These are phyloP conservation scores for Dendrobium huoshanense DNA, from an alignment of 106 monocot genomes.

Conservation along the genomic window DNA sequence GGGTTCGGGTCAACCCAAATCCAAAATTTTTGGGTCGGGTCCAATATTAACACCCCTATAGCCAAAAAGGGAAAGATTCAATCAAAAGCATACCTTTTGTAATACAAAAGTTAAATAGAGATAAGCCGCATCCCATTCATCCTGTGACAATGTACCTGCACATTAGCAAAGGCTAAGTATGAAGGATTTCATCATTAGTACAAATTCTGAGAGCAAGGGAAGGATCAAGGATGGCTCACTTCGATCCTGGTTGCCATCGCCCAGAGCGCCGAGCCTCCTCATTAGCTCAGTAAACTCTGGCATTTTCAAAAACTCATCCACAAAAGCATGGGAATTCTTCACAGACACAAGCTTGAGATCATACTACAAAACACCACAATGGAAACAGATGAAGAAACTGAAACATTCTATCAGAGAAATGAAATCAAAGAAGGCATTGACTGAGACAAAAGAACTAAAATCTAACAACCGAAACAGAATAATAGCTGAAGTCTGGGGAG, in stretches of 20 bases:
- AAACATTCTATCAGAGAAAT: not conserved
- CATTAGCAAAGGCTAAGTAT: not conserved
- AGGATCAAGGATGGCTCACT: conserved; percentile 38
- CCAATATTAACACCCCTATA: not conserved
- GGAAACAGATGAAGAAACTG: not conserved
- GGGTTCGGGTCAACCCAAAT: no score
- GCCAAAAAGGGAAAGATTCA: not conserved
- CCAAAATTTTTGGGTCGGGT: no score
- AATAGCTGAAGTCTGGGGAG: no score
- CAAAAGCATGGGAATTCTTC: conserved; percentile 93
- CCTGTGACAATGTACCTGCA: conserved; percentile 70
- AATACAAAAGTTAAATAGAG: conserved; percentile 78
- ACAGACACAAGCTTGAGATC: conserved; percentile 76
- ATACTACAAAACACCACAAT: conserved; percentile 40
- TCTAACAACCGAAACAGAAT: not conserved
- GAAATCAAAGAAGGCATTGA: not conserved
- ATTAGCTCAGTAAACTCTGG: conserved; percentile 88
- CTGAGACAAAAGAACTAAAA: not conserved
- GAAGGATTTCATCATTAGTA: not conserved
- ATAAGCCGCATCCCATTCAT: conserved; percentile 94
- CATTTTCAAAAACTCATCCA: conserved; percentile 77
- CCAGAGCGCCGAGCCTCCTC: conserved; percentile 88
- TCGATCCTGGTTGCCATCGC: conserved; percentile 82
- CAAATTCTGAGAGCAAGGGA: not conserved
- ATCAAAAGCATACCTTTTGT: conserved; percentile 53